Evolutionary conservation across 768 basidiomycete genomes (phyloP), one percentile per base, ranked within the genome.

Genomic region (Lyophyllum shimeji): DNA sequence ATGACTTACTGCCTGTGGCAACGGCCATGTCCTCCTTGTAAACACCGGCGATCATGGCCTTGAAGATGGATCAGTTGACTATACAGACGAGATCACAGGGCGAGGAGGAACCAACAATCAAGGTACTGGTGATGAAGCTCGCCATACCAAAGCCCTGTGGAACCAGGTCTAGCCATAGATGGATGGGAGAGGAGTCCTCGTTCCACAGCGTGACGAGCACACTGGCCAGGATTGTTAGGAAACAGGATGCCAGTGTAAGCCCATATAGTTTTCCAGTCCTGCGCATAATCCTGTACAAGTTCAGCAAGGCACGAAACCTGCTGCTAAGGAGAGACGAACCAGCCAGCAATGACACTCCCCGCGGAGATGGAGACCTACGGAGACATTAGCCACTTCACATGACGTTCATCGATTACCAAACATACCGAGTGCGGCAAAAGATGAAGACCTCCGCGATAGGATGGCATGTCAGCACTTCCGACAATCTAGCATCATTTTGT

Each of bases 281-380:
- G 52, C 87, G 83, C 90, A 93, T 93, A 66, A 89, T 70, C 92
- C 90, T 92, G 64, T 48, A 59, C 20, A 62, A 40, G 33, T 27
- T 64, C 37, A 60, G 49, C 42, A 56, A 56, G 40, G 50, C 46
- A 53, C 50, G 46, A 53, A 49, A 1, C 6, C 33, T 17, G 15
- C 52, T 54, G 50, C 21, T n/a, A 50, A 37, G 53, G 53, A 46
- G 21, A 44, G 23, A 74, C 82, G 62, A 69, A 89, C 86, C 87
- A 95, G 63, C 96, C 96, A 40, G 93, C 92, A 48, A 87, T 77
- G 29, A 99, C 80, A 59, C 93, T 95, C 21, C 96, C 96, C 0
- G 79, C 75, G 2, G 94, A 89, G 52, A 97, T 80, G 47, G 90
- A 86, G 59, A 90, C 72, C 89, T 94, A 66, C 40, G 51, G 64